Base-by-base conservation (phyloP, 129 eudicot species). In the Flaveria trinervia region DNA sequence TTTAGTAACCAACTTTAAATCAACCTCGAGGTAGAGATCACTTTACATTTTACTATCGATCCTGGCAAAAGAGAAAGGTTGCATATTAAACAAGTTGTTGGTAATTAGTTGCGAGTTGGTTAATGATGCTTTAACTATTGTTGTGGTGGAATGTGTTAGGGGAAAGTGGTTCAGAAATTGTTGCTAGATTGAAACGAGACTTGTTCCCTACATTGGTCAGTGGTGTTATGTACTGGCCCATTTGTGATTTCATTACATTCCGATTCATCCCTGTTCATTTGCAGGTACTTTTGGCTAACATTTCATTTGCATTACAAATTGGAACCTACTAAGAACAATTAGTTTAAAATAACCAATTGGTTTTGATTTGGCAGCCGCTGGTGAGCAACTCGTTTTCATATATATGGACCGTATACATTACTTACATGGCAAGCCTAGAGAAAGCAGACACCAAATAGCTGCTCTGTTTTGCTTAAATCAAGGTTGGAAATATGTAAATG, bases 151-250 rank as follows among this genome's bases (percentile, higher is more conserved):
- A 72, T 72, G 13, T 50, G 10, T 60, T 76, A 95, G 99, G 99
- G 69, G 99, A 95, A 82, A 86, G 48, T 72, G 82, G 83, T 51
- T 51, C 79, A 30, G 99, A 89, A 80, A 89, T 95, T 13, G 69
- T 83, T 74, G 92, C 91, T 45, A 79, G 97, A 82, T 81, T 92
- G 82, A 89, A 82, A 76, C 87, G 99, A 36, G 99, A 95, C 71
- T 72, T 91, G 81, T 39, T 92, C 16, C 97, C 99, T 13, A 95
- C 99, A 46, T 33, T 92, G 88, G 80, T 89, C 15, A 92, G 72
- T 79, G 99, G 99, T 57, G 81, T 86, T 65, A 92, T 95, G 96
- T 92, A 89, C 80, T 91, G 99, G 99, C 99, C 99, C 0, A 0
- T 89, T 7, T 95, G 99, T 83, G 99, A 95, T 86, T 95, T 95